phyloP scores from a whole-genome alignment of 2,329 filamentous ascomycete genomes.

The Fusarium nurragi region DNA sequence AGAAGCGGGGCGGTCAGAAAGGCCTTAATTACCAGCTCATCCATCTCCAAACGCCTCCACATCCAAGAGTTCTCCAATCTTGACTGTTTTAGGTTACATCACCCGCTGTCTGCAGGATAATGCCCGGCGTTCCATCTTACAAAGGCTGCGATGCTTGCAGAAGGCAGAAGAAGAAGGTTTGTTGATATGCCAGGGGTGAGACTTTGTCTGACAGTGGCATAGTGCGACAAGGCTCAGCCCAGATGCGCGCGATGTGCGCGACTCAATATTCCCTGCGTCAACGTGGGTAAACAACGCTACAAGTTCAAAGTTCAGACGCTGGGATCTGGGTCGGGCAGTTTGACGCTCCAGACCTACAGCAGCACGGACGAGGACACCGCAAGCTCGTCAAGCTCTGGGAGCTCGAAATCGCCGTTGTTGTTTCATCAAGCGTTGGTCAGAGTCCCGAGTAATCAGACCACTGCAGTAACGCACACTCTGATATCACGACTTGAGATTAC shows the following conservation, averaged over 20 bases:
- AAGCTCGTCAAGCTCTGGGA: not conserved
- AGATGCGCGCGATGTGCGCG: slow-evolving; percentile 58
- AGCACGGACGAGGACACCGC: slow-evolving; percentile 13
- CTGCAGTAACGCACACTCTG: slow-evolving; percentile 36
- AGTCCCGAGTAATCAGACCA: slow-evolving; percentile 48
- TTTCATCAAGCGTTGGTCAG: slow-evolving; percentile 6
- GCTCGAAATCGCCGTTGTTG: slow-evolving; percentile 1
- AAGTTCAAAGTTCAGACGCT: slow-evolving; percentile 57
- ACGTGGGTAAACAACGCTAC: slow-evolving; percentile 58
- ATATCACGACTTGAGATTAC: slow-evolving; percentile 50
- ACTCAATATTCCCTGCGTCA: slow-evolving; percentile 55
- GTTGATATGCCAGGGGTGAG: not conserved
- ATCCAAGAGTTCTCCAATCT: not conserved
- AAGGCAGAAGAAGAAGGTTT: slow-evolving; percentile 64
- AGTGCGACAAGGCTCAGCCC: slow-evolving; percentile 59
- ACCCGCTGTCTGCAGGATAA: slow-evolving; percentile 40
- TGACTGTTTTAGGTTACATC: slow-evolving; percentile 37
- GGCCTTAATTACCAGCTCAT: slow-evolving; percentile 13
- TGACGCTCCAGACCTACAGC: slow-evolving; percentile 2
- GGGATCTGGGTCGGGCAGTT: slow-evolving; percentile 4
- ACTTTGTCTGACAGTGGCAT: not conserved
- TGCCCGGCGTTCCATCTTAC: slow-evolving; percentile 63
- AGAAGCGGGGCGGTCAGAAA: slow-evolving; percentile 19
- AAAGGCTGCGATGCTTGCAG: slow-evolving; percentile 62
- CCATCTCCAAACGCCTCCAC: not conserved